These are phyloP conservation scores for Aspergillus campestris DNA, from an alignment of 495 filamentous ascomycete genomes.

Conservation along the genomic window DNA sequence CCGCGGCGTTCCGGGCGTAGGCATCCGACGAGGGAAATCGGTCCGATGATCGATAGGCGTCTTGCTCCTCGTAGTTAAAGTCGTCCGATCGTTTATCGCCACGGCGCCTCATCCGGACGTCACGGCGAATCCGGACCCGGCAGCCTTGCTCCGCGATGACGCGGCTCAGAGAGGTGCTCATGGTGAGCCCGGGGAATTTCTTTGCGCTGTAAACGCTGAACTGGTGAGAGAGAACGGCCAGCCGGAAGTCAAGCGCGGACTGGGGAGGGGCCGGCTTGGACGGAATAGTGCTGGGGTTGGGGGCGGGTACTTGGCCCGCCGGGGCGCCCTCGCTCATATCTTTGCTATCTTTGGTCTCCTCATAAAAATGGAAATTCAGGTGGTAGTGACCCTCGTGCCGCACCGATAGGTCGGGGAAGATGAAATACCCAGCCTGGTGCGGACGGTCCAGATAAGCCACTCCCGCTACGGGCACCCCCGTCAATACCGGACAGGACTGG, in stretches of 20 bases:
- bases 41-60: conserved; percentile 53
- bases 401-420: conserved; percentile 95
- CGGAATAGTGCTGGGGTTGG: conserved; percentile 11
- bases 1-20: conserved; percentile 30
- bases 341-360: conserved; percentile 76
- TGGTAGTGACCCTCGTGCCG: conserved; percentile 90
- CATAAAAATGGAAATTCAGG: conserved; percentile 85
- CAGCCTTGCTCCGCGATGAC: conserved; percentile 95
- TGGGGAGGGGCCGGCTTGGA: conserved; percentile 30
- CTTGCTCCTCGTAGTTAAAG: conserved; percentile 59
- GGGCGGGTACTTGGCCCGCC: conserved; percentile 8
- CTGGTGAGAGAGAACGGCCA: conserved; percentile 81
- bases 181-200: conserved; percentile 93
- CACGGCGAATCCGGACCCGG: conserved; percentile 89
- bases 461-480: conserved; percentile 90
- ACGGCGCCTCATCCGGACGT: conserved; percentile 92
- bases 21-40: conserved; percentile 46
- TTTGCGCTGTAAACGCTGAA: conserved; percentile 95
- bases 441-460: conserved; percentile 96
- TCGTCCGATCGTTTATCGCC: conserved; percentile 62
- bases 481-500: conserved; percentile 74
- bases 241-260: conserved; percentile 52
- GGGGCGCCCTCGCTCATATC: conserved; percentile 49
- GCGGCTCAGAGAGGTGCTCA: conserved; percentile 82
- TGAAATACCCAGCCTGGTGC: conserved; percentile 86